A percentile compares a stretch with the other conserved stretches of the same genome.
Evolutionary conservation across 208 protist genomes (phyloP).

Genomic region (Leishmania tropica): DNA sequence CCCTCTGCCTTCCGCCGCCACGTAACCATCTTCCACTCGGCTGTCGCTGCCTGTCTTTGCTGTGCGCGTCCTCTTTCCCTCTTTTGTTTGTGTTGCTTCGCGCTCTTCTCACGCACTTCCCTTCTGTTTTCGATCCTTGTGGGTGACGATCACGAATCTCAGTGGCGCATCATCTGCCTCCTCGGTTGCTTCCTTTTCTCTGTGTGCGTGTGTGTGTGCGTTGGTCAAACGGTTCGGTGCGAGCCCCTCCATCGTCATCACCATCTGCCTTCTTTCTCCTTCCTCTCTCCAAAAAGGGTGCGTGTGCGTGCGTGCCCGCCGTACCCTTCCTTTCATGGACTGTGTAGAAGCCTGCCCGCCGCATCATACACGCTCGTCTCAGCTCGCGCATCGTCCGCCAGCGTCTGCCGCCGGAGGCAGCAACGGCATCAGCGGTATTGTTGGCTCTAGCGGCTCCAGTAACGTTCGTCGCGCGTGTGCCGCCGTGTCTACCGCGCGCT

Average conservation of each 20-base stretch:
- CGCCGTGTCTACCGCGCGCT: background rate
- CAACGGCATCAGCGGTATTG: background rate
- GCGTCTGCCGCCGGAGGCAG: background rate
- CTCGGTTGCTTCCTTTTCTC: background rate
- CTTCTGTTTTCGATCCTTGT: background rate
- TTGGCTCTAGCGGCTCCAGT: background rate
- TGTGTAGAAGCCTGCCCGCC: constrained; percentile 6
- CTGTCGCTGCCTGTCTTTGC: too few species aligned
- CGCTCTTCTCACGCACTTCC: background rate
- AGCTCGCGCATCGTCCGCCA: background rate
- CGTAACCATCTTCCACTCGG: too few species aligned
- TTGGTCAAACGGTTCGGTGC: background rate
- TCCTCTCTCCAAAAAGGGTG: background rate
- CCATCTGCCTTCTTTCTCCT: background rate
- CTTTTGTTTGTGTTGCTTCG: background rate
- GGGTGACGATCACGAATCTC: too few species aligned
- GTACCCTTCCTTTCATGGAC: constrained; percentile 9
- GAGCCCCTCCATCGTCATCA: background rate
- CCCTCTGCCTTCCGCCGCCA: too few species aligned
- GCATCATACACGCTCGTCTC: background rate
- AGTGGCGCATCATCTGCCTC: background rate
- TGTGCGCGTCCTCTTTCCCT: background rate
- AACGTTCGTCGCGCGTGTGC: background rate
- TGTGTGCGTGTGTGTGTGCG: too few species aligned
- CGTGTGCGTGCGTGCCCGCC: background rate